Base-by-base conservation (phyloP, 306 rosid genomes). In the Lathyrus oleraceus region DNA sequence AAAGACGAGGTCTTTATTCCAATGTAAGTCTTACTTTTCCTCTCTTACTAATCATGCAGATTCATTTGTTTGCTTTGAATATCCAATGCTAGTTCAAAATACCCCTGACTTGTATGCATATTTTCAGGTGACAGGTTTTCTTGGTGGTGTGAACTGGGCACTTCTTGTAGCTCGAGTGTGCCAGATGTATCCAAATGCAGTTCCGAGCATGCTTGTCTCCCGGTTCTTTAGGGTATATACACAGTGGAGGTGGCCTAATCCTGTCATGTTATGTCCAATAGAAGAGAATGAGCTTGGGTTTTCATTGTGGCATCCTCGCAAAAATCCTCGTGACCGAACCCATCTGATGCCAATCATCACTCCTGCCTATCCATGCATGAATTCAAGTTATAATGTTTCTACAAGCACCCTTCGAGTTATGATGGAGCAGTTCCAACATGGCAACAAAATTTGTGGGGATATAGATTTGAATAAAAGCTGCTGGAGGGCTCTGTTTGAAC, bases 171-270 rank as follows among this genome's bases (percentile, higher is more conserved):
- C 97, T 78, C 90, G 92, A 47, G 77, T 93, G 15, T 93, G 98
- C 79, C 98, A 93, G 82, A 82, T 90, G 72, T 93, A 90, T 76
- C 98, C 98, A 30, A 90, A 90, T 85, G 98, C 97, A 74, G 88
- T 78, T 78, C 96, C 98, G 36, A 90, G 97, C 81, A 88, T 93
- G 98, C 85, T 93, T 66, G 96, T 90, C 54, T 84, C 98, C 74
- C 85, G 93, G 67, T 93, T 93, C 83, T 93, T 93, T 71, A 87
- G 98, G 85, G 94, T 93, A 4, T 93, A 87, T 65, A 90, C 98
- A 52, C 98, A 88, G 85, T 93, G 98, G 98, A 80, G 97, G 51
- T 93, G 98, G 98, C 97, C 98, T 64, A 93, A 88, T 73, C 98
- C 97, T 65, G 96, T 93, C 32, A 91, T 88, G 92, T 69, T 93